These are phyloP conservation scores for Thuidium tamariscinum DNA, from an alignment of 225 moss, liverwort and hornwort genomes.

Conservation along the genomic window DNA sequence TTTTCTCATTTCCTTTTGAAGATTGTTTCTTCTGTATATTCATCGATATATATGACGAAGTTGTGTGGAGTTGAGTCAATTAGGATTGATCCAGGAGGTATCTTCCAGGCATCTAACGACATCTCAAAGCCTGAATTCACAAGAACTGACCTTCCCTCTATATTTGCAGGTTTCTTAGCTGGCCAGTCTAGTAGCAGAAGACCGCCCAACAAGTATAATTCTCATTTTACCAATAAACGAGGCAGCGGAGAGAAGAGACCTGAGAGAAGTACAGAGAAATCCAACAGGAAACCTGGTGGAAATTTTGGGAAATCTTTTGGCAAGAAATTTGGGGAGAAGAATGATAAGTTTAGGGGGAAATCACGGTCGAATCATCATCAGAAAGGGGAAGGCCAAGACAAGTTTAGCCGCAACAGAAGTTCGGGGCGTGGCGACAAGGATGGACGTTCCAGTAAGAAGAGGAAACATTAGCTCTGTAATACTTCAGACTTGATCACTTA, in stretches of 20 bases:
- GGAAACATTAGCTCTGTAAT: slow-evolving; percentile 4
- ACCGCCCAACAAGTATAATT: slow-evolving; percentile 9
- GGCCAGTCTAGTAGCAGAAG: slow-evolving; percentile 24
- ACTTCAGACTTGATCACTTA: background rate
- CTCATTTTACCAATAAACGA: slow-evolving; percentile 8
- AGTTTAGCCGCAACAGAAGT: slow-evolving; percentile 15
- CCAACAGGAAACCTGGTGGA: slow-evolving; percentile 27
- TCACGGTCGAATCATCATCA: background rate
- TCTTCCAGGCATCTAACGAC: no score
- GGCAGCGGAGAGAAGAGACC: background rate
- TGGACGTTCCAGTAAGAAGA: slow-evolving; percentile 30
- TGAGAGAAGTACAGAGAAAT: slow-evolving; percentile 9
- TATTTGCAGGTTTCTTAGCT: slow-evolving; percentile 34
- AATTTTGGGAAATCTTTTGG: slow-evolving; percentile 28
- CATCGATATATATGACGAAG: no score
- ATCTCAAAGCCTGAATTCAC: background rate
- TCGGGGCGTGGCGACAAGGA: slow-evolving; percentile 21
- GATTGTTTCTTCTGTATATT: background rate
- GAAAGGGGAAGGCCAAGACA: slow-evolving; percentile 20
- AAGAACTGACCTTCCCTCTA: background rate
- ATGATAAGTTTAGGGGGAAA: slow-evolving; percentile 7
- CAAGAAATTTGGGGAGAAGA: slow-evolving; percentile 15
- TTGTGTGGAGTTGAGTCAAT: no score
- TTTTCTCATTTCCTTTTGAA: background rate
- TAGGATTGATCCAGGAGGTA: background rate